Conservation (phyloP, 495 filamentous ascomycete species). For the Penicillium tannophilum region DNA sequence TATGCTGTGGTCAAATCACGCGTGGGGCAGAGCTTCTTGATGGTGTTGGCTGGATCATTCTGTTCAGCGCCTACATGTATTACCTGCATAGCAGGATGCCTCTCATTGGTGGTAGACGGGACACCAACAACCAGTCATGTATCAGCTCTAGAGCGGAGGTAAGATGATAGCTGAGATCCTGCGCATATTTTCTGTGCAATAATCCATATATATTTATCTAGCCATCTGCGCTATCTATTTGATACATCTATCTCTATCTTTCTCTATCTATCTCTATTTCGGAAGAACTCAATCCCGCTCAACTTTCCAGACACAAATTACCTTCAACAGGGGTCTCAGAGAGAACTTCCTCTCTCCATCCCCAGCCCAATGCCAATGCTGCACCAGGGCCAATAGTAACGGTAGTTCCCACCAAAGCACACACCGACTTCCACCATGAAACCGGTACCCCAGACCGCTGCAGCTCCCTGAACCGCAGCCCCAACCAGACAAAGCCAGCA, state of each 20-base stretch:
- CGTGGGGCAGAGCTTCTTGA: no score
- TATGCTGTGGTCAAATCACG: no score
- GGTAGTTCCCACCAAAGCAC: not conserved
- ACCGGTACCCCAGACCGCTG: not conserved
- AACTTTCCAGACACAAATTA: not conserved
- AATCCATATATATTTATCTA: no score
- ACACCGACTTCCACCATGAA: not conserved
- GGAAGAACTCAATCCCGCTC: not conserved
- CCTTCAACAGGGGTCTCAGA: not conserved
- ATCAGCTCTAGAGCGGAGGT: no score
- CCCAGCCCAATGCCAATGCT: not conserved
- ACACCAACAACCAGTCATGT: no score
- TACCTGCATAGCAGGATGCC: no score
- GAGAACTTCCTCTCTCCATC: not conserved
- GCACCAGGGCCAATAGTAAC: not conserved
- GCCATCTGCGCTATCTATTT: no score
- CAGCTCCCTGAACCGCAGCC: not conserved
- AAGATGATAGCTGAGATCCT: no score
- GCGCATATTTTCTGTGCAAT: no score
- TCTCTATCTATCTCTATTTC: not conserved
- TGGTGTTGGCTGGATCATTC: no score
- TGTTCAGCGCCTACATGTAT: no score
- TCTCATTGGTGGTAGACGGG: no score
- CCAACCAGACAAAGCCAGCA: not conserved
- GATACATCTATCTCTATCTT: not conserved